phyloP scores from a whole-genome alignment of 345 rosid genomes.

The Viola odorata region DNA sequence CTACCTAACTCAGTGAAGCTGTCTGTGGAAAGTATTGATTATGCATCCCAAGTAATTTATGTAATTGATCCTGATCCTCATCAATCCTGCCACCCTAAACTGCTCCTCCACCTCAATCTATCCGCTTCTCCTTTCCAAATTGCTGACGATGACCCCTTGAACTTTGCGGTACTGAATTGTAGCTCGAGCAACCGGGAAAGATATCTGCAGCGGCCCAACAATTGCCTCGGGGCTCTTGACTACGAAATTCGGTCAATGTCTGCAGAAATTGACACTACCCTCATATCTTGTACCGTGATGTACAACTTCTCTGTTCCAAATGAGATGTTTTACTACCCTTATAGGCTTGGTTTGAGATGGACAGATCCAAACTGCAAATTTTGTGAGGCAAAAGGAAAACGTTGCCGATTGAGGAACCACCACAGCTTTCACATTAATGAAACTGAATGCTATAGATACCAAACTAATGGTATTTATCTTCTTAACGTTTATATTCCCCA shows the following conservation, averaged over 20 bases:
- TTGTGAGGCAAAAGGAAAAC: not conserved
- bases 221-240: constrained; percentile 1
- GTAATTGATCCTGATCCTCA: not conserved
- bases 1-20: constrained; percentile 17
- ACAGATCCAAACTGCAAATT: not conserved
- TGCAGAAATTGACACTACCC: not conserved
- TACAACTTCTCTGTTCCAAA: not conserved
- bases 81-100: constrained; percentile 1
- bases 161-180: constrained; percentile 3
- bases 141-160: fast-evolving
- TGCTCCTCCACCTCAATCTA: constrained; percentile 7
- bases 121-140: constrained; percentile 13
- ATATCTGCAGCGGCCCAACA: not conserved
- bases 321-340: fast-evolving
- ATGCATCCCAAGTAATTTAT: constrained; percentile 1
- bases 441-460: not conserved
- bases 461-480: not conserved
- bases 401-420: not conserved
- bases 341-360: not conserved
- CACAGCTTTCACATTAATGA: not conserved
- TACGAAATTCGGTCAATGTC: not conserved
- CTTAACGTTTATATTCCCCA: not conserved
- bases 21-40: constrained; percentile 10
- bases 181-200: not conserved
- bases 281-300: constrained; percentile 14